Conservation (phyloP, 129 eudicot species). For the Centella asiatica region DNA sequence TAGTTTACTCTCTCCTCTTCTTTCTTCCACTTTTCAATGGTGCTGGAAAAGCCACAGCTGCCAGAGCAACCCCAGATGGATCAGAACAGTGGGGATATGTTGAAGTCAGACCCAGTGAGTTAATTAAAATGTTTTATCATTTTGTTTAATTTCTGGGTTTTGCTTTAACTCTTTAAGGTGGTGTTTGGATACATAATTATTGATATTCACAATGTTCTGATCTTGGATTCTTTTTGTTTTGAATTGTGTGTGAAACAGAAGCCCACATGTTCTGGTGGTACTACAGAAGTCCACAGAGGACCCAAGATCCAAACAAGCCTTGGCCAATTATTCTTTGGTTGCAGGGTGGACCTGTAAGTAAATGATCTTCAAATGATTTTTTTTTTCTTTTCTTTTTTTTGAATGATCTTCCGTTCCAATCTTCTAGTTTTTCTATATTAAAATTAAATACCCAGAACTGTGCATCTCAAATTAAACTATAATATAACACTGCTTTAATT, state of each 20-base stretch:
- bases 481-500: too few species aligned
- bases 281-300: constrained; percentile 72
- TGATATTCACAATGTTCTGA: background rate
- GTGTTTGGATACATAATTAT: background rate
- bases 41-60: constrained; percentile 9
- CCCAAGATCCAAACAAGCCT: constrained; percentile 55
- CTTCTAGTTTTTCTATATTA: background rate
- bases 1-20: constrained; percentile 10
- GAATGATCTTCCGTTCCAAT: too few species aligned
- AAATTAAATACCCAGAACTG: background rate
- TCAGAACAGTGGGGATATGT: constrained; percentile 52
- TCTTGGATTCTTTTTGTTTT: constrained; percentile 1
- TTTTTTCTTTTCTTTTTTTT: background rate
- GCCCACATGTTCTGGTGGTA: constrained; percentile 99
- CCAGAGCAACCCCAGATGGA: constrained; percentile 25
- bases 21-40: constrained; percentile 13
- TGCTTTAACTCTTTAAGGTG: background rate
- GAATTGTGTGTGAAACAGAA: constrained; percentile 28
- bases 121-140: background rate
- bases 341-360: constrained; percentile 93
- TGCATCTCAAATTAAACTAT: background rate
- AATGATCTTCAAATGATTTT: background rate
- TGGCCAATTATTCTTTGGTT: constrained; percentile 96
- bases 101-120: constrained; percentile 52
- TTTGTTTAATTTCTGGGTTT: background rate